A percentile compares a stretch with the other conserved stretches of the same genome.
phyloP scores from a whole-genome alignment of 352 stramenopile species.

The Pythium brassicae region DNA sequence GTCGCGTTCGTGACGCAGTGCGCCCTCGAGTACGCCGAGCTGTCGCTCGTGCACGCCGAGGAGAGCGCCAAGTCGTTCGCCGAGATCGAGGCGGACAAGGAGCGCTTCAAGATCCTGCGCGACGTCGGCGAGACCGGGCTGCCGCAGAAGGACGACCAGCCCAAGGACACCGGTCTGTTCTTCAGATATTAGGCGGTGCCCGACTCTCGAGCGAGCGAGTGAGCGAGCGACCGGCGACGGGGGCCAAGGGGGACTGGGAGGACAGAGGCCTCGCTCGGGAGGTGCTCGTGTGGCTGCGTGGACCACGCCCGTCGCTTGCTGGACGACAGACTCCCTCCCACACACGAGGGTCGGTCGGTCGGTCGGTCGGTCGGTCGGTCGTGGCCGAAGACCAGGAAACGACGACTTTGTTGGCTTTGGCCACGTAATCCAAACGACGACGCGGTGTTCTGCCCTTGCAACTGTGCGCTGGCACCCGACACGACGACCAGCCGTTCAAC shows the following conservation, averaged over 20 bases:
- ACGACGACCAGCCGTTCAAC: neutral
- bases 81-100: constrained; percentile 71
- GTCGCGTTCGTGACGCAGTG: constrained; percentile 89
- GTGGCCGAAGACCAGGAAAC: neutral
- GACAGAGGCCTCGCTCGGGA: too few relatives aligned
- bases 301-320: neutral
- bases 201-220: neutral
- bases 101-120: constrained; percentile 72
- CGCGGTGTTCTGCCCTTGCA: constrained; percentile 7
- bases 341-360: neutral
- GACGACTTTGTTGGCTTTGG: neutral
- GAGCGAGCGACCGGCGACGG: neutral
- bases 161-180: constrained; percentile 80
- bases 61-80: constrained; percentile 84
- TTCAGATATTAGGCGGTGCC: constrained; percentile 83
- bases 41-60: constrained; percentile 64
- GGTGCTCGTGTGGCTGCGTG: too few relatives aligned
- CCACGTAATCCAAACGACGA: neutral
- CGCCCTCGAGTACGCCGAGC: constrained; percentile 81
- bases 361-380: neutral
- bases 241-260: too few relatives aligned
- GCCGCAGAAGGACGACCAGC: constrained; percentile 59
- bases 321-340: too few relatives aligned
- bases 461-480: neutral
- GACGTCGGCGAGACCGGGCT: constrained; percentile 79